Evolutionary conservation across 2,329 filamentous ascomycete species (phyloP).

Genomic region (Colletotrichum viniferum): DNA sequence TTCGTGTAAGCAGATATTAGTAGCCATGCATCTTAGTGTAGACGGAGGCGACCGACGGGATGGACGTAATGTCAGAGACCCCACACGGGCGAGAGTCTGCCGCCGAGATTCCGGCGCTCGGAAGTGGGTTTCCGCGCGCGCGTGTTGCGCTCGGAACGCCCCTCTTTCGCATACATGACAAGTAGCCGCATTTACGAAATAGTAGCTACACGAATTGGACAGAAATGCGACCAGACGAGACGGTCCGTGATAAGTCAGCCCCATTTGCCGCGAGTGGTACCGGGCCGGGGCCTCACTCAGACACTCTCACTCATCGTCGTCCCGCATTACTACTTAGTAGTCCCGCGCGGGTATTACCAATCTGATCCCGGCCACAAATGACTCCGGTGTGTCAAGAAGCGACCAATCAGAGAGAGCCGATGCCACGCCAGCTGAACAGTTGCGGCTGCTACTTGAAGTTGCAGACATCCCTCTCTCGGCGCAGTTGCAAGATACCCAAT

Average conservation of each 20-base stretch:
- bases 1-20: conserved; percentile 32
- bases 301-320: background rate
- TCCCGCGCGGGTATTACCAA: conserved; percentile 23
- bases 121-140: background rate
- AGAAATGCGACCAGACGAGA: background rate
- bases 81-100: background rate
- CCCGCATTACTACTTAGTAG: background rate
- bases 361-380: conserved; percentile 4
- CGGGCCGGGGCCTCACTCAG: background rate
- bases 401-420: background rate
- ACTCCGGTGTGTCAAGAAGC: background rate
- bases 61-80: background rate
- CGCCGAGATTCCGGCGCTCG: background rate
- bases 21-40: background rate
- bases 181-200: background rate
- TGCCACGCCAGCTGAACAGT: background rate
- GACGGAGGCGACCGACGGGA: background rate
- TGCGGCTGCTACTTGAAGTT: conserved; percentile 4
- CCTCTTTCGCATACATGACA: background rate
- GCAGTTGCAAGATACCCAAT: background rate
- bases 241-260: background rate
- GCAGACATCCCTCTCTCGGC: background rate
- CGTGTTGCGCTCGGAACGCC: background rate
- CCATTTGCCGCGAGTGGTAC: background rate
- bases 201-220: background rate